These are phyloP conservation scores for Aspergillus sergii DNA, from an alignment of 2,329 filamentous ascomycete species.

Conservation along the genomic window DNA sequence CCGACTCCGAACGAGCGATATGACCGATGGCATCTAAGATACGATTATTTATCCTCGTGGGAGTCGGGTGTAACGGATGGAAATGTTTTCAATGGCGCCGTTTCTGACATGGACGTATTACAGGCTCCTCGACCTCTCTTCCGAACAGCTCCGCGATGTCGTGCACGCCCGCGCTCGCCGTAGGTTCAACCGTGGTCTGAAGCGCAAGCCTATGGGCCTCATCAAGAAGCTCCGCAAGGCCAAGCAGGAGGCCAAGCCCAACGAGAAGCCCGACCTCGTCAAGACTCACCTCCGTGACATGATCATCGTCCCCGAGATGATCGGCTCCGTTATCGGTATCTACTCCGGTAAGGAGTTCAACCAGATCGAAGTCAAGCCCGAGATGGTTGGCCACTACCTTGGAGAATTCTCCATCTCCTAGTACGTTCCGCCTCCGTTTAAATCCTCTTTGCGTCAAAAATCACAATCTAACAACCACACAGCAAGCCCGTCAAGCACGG, in stretches of 20 bases:
- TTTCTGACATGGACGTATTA: conserved; percentile 34
- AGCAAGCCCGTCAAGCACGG: conserved; percentile 99
- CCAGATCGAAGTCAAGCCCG: conserved; percentile 99
- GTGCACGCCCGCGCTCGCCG: conserved; percentile 98
- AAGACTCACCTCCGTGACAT: conserved; percentile 99
- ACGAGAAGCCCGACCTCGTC: conserved; percentile 99
- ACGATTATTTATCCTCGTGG: conserved; percentile 7
- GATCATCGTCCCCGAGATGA: conserved; percentile 99
- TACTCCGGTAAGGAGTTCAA: conserved; percentile 99
- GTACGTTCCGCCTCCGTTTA: conserved; percentile 60
- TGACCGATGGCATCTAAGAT: conserved; percentile 11
- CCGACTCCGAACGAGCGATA: conserved; percentile 20
- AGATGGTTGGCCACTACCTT: conserved; percentile 99
- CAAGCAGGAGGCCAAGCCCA: conserved; percentile 98
- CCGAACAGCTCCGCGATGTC: conserved; percentile 98
- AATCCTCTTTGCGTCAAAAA: background rate
- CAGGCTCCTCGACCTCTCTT: conserved; percentile 97
- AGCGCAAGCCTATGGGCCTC: conserved; percentile 99
- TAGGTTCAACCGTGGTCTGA: conserved; percentile 99
- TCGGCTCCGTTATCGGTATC: conserved; percentile 96
- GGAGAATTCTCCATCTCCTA: conserved; percentile 99
- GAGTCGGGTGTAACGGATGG: conserved; percentile 23
- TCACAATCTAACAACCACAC: conserved; percentile 55
- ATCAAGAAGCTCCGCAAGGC: conserved; percentile 99
- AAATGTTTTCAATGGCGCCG: conserved; percentile 23